Evolutionary conservation across 2,329 filamentous ascomycete species (phyloP), one percentile per base, ranked within the genome.

Genomic region (Sordariomycetes sp.): DNA sequence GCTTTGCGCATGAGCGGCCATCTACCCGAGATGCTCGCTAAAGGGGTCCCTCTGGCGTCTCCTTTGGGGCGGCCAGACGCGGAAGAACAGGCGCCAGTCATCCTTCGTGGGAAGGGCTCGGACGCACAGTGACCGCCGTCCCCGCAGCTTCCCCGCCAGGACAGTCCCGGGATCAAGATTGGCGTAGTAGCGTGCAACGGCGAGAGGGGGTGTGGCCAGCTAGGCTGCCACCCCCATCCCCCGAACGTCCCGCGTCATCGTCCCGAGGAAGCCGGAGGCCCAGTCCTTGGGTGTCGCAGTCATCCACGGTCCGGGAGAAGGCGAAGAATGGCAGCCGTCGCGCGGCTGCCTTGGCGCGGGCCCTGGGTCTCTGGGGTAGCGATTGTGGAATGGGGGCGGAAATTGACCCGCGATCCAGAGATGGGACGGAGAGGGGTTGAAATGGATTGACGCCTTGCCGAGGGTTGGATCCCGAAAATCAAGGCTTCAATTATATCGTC

Each of bases 391-490:
- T 22, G 10, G n/a, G 2, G n/a, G 22, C 20, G n/a, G 22, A n/a
- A 45, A n/a, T 45, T n/a, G 39, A 24, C 17, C 4, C 6, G 12
- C n/a, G 20, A 50, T 6, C 5, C 28, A 22, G 45, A n/a, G 12
- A 50, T 50, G 8, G 10, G n/a, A 24, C 10, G 12, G 13, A 50
- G 45, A 50, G 45, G 45, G 45, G 45, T 13, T 50, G 45, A 32
- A 32, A 4, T 32, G 28, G 8, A 32, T 32, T 32, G 28, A 10
- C 8, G 45, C 45, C n/a, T 50, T 50, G 45, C 22, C 20, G 45
- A 50, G 39, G 13, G 35, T 56, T 56, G 45, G 20, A 39, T 56
- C 55, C 55, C 10, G 55, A 56, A 56, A 56, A 56, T 36, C 48
- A 48, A 56, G 55, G 55, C 55, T 39, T 36, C 32, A 56, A 56